Conservation (phyloP, 768 basidiomycete genomes). For the Trametes sanguinea region DNA sequence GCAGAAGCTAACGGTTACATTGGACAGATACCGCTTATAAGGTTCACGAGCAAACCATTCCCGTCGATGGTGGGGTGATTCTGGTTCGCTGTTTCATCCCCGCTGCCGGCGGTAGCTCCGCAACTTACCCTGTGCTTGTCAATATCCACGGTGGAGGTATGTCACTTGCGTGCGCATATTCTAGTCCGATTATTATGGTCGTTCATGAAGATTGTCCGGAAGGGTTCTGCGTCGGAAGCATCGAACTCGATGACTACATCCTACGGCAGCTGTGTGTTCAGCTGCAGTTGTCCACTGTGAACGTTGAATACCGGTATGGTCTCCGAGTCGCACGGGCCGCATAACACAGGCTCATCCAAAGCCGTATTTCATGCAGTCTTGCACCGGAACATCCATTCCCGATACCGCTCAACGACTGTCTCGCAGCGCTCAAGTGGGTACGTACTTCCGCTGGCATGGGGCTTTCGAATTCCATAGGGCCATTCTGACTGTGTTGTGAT, state of each 20-base stretch:
- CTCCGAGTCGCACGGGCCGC: neutral
- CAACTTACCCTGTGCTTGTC: conserved; percentile 12
- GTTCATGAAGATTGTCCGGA: too few species aligned
- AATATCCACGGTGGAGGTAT: conserved; percentile 23
- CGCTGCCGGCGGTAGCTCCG: neutral
- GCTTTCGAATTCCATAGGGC: neutral
- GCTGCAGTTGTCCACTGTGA: conserved; percentile 25
- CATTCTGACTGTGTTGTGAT: neutral
- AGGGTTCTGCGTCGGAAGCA: conserved; percentile 13
- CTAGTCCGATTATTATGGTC: too few species aligned
- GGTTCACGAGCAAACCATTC: too few species aligned
- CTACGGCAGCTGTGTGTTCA: conserved; percentile 25
- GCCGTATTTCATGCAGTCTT: conserved; percentile 13
- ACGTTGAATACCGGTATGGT: conserved; percentile 12
- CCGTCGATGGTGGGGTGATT: too few species aligned
- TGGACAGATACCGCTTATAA: too few species aligned
- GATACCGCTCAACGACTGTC: conserved; percentile 25
- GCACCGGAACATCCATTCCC: conserved; percentile 32
- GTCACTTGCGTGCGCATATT: neutral
- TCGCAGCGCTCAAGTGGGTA: conserved; percentile 31
- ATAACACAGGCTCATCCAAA: too few species aligned
- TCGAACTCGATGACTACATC: conserved; percentile 24
- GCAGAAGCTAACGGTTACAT: too few species aligned
- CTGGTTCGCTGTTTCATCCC: conserved; percentile 1
- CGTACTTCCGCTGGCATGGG: neutral